Evolutionary conservation across 2,329 filamentous ascomycete genomes (phyloP).

Genomic region (Pseudogymnoascus sp.): DNA sequence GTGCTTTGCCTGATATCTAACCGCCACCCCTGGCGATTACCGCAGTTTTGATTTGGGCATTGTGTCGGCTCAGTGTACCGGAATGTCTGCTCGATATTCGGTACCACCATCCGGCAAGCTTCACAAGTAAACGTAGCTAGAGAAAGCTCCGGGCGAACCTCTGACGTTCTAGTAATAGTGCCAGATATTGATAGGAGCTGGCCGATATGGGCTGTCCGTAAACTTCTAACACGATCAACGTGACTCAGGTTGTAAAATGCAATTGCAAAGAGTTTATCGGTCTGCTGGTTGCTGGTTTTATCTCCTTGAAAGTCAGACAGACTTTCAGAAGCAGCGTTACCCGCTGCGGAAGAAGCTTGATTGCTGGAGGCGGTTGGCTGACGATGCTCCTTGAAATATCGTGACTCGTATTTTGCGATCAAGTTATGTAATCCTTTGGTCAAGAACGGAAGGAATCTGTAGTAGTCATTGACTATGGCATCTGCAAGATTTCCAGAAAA

Average conservation of each 20-base stretch:
- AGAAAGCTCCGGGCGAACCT: constrained; percentile 89
- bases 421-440: constrained; percentile 82
- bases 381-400: constrained; percentile 88
- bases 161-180: constrained; percentile 92
- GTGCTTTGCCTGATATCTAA: constrained; percentile 96
- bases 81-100: constrained; percentile 95
- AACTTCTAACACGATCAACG: constrained; percentile 28
- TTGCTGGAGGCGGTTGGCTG: constrained; percentile 72
- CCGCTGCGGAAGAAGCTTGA: constrained; percentile 59
- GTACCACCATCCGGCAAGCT: constrained; percentile 72
- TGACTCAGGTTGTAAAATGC: constrained; percentile 67
- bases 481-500: constrained; percentile 75
- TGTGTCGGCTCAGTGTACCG: constrained; percentile 94
- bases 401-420: constrained; percentile 87
- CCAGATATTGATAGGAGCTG: constrained; percentile 92
- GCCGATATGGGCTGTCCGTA: constrained; percentile 85
- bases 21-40: constrained; percentile 87
- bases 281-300: constrained; percentile 85
- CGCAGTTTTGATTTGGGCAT: constrained; percentile 81
- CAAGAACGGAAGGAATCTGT: constrained; percentile 88
- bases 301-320: constrained; percentile 57
- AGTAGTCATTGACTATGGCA: constrained; percentile 84
- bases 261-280: constrained; percentile 83
- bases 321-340: constrained; percentile 52
- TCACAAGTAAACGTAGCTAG: constrained; percentile 90